A percentile compares a stretch with the other conserved stretches of the same genome.
These are phyloP conservation scores for Metschnikowia drakensbergensis DNA, from an alignment of 805 yeast species.

Conservation along the genomic window DNA sequence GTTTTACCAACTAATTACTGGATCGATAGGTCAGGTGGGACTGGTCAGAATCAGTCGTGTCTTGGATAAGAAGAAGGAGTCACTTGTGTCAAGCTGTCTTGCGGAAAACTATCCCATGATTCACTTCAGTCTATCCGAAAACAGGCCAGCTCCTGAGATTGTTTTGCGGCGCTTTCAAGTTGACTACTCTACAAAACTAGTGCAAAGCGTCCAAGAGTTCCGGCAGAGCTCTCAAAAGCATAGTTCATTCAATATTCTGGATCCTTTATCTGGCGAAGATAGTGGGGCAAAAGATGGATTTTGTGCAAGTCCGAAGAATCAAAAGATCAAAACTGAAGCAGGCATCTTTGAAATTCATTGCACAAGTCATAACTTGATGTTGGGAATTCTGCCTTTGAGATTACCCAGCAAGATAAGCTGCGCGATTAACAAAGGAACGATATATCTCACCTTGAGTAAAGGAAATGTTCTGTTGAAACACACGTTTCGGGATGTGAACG, in stretches of 20 bases:
- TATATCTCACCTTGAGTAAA: constrained; percentile 41
- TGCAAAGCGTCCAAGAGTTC: constrained; percentile 22
- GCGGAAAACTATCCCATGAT: constrained; percentile 22
- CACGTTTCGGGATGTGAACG: constrained; percentile 46
- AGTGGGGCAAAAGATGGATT: background rate
- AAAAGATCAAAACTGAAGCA: background rate
- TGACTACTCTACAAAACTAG: constrained; percentile 61
- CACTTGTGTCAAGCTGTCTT: background rate
- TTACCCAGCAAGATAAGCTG: constrained; percentile 52
- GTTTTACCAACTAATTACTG: constrained; percentile 17
- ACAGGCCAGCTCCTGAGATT: constrained; percentile 36
- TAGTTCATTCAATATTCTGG: background rate
- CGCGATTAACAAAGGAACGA: constrained; percentile 49
- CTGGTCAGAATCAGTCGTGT: constrained; percentile 15
- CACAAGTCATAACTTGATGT: constrained; percentile 47
- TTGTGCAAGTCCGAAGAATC: background rate
- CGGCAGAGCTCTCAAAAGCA: background rate
- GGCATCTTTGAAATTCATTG: constrained; percentile 26
- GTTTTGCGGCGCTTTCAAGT: constrained; percentile 45
- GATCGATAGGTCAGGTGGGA: constrained; percentile 22
- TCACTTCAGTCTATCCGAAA: constrained; percentile 18
- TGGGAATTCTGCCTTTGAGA: constrained; percentile 64
- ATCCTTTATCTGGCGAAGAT: background rate
- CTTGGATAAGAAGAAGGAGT: background rate
- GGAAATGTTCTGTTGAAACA: constrained; percentile 36